A percentile compares a stretch with the other conserved stretches of the same genome.
phyloP scores from a whole-genome alignment of 1,284 basidiomycete species.

The Austroboletus novae-zelandiae region DNA sequence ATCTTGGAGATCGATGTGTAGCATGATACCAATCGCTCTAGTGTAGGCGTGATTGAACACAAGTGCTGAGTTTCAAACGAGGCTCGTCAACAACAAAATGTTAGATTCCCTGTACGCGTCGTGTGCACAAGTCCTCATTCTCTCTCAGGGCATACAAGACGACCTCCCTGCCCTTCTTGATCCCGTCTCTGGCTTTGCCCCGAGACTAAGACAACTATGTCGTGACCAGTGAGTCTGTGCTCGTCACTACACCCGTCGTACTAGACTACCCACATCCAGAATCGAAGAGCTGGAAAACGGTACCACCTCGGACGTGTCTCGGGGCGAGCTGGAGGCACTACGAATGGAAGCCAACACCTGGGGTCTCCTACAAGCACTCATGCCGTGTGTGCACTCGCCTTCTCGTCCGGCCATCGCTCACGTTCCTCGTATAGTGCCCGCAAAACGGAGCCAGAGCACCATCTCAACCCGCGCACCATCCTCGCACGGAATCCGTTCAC shows the following conservation, averaged over 20 bases:
- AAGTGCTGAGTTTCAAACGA: background rate
- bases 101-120: conserved; percentile 49
- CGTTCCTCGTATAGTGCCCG: conserved; percentile 45
- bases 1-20: no score
- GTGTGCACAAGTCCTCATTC: conserved; percentile 62
- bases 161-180: conserved; percentile 61
- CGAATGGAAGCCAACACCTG: conserved; percentile 80
- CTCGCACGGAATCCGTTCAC: conserved; percentile 73
- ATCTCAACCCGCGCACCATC: conserved; percentile 50
- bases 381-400: conserved; percentile 49
- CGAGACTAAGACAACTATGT: conserved; percentile 61
- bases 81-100: conserved; percentile 5
- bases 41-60: no score
- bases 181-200: conserved; percentile 68
- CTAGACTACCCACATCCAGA: conserved; percentile 32
- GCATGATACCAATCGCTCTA: no score
- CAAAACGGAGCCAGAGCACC: conserved; percentile 51
- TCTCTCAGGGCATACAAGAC: conserved; percentile 56
- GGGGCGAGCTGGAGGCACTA: conserved; percentile 58
- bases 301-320: conserved; percentile 36
- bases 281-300: conserved; percentile 50
- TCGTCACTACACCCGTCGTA: background rate
- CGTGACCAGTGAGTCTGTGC: conserved; percentile 52
- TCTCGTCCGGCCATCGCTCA: conserved; percentile 11
- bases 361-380: conserved; percentile 73